Base-by-base conservation (phyloP, 768 basidiomycete species). In the Leccinum barrowsii region DNA sequence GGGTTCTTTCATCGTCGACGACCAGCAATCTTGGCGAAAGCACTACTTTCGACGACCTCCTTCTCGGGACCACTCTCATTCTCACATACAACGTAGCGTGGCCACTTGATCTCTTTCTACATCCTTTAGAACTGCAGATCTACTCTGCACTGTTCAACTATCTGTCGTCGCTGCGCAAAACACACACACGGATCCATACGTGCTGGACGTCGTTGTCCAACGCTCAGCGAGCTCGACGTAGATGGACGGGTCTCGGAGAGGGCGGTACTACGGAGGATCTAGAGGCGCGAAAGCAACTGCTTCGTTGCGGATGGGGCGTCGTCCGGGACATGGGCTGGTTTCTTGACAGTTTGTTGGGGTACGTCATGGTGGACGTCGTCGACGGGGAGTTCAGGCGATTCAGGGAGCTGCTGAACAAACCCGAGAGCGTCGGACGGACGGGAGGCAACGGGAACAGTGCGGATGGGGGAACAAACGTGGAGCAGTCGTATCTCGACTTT, bases 271-370 rank as follows among this genome's bases (percentile, higher is more conserved):
- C 70, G 0, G 88, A 87, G 63, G 91, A 92, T 63, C 74, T 85
- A 40, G 80, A 85, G 46, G 79, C 79, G 11, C 82, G 91, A 40
- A 80, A 82, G 58, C 78, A 78, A 52, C 78, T 93, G 19, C 76
- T 92, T 57, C 79, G 93, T 58, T 87, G 85, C 59, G 87, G 89
- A 2, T 97, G 94, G 94, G 92, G 91, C 1, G 82, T 89, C 30
- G 87, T 94, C 7, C 76, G 92, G 66, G 85, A 89, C 66, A 94
- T 95, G 93, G 82, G 85, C 44, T 95, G 92, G 92, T 95, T 94
- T 68, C 76, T 96, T 57, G 92, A 94, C 69, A 86, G 85, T 26
- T 67, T 97, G 2, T 74, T 91, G 55, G 85, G 85, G 10, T 95
- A 97, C 70, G 83, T 92, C 59, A 91, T 92, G 90, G 89, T 83